Base-by-base conservation (phyloP, 345 rosid species). In the Laguncularia racemosa region DNA sequence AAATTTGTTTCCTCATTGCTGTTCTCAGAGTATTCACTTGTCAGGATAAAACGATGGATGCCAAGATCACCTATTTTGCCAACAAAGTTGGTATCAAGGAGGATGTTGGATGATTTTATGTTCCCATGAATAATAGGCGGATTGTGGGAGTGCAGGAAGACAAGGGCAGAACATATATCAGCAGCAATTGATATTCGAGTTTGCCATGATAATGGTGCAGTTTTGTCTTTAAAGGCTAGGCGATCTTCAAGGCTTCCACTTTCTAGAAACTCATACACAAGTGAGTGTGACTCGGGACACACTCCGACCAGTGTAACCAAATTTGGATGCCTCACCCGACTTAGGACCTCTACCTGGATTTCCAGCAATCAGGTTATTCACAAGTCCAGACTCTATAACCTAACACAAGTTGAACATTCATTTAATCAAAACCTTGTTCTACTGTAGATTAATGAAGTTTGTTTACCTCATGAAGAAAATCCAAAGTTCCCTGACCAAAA, bases 271-370 rank as follows among this genome's bases (percentile, higher is more conserved):
- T 92, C 92, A n/a, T 75, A 81, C 48, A 88, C 80, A 55, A 92
- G 74, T 43, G 96, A 82, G 67, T 83, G 81, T 20, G 90, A 83
- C 68, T 88, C 96, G 11, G 84, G 75, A 72, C 98, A 89, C 58
- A 83, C 67, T 61, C 96, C 98, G 53, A 92, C 67, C 23, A 92
- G 20, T 19, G 78, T 81, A 48, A 86, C 83, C 71, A 92, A 75
- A 73, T 92, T 79, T 47, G 96, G 96, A 81, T 92, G 98, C 71
- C 96, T 80, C 69, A 88, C 81, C 64, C 86, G 78, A 68, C 87
- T 82, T 65, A 89, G 72, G 58, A 81, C 56, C 74, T 86, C 96
- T 20, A 81, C 86, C 93, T 83, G 85, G 54, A 71, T 63, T 56
- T 28, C 55, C 55, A 64, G 20, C 18, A 58, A 61, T 14, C 48